phyloP scores from a whole-genome alignment of 2,329 filamentous ascomycete genomes.

The Beauveria brongniartii region DNA sequence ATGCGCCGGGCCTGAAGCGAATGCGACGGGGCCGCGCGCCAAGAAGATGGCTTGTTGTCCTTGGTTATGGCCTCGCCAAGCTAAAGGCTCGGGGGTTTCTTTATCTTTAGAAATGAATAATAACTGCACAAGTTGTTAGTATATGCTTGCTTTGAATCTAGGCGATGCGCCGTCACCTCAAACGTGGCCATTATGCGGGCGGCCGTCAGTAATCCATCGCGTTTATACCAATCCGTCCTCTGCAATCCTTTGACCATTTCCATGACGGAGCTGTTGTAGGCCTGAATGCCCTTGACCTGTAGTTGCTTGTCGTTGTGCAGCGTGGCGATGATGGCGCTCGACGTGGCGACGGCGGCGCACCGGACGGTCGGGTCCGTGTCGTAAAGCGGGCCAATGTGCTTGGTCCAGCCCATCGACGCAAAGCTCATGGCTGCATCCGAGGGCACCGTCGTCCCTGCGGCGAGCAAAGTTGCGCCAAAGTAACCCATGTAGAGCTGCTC shows the following conservation, averaged over 20 bases:
- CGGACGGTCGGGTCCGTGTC: constrained; percentile 14
- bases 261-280: constrained; percentile 16
- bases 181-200: constrained; percentile 16
- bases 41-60: constrained; percentile 15
- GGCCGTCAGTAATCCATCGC: constrained; percentile 13
- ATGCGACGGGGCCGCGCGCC: constrained; percentile 12
- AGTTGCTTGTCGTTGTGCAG: constrained; percentile 14
- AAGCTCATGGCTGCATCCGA: constrained; percentile 10
- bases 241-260: constrained; percentile 13
- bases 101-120: constrained; percentile 15
- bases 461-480: constrained; percentile 12
- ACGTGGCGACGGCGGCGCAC: constrained; percentile 16
- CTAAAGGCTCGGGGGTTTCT: constrained; percentile 9
- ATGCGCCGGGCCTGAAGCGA: constrained; percentile 14
- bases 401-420: constrained; percentile 17
- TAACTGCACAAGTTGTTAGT: constrained; percentile 1
- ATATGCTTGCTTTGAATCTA: background rate
- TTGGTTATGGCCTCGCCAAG: constrained; percentile 14
- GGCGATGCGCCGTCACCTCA: constrained; percentile 10
- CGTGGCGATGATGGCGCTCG: constrained; percentile 15
- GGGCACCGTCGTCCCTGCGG: constrained; percentile 11
- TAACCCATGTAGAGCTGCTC: constrained; percentile 15
- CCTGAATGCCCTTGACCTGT: constrained; percentile 16
- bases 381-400: constrained; percentile 15
- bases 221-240: constrained; percentile 11